phyloP scores from a whole-genome alignment of 1,284 basidiomycete genomes.

The Trametes polyzona region DNA sequence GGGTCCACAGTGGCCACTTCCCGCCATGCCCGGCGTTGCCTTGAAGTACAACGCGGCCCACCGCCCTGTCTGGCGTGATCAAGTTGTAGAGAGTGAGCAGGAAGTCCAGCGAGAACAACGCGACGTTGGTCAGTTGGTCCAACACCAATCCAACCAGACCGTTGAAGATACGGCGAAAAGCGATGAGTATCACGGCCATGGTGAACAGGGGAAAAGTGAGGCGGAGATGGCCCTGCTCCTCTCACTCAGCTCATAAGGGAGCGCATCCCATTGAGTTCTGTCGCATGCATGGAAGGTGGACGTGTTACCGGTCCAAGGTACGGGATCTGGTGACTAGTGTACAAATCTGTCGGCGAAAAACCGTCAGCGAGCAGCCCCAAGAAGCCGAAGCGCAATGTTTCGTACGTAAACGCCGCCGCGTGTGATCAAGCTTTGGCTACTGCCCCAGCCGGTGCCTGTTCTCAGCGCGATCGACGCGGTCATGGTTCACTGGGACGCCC shows the following conservation, averaged over 20 bases:
- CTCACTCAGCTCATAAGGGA: not conserved
- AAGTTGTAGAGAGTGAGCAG: slow-evolving; percentile 57
- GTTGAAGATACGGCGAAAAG: slow-evolving; percentile 18
- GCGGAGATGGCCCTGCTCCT: not conserved
- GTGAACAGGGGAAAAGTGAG: slow-evolving; percentile 26
- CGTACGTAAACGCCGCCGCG: not conserved
- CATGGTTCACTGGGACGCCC: slow-evolving; percentile 36
- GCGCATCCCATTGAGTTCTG: not conserved
- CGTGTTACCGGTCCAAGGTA: not conserved
- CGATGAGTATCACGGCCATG: slow-evolving; percentile 12
- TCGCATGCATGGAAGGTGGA: not conserved
- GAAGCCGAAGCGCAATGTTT: too few relatives aligned
- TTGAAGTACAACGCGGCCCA: slow-evolving; percentile 59
- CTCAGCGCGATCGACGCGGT: not conserved
- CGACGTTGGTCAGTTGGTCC: slow-evolving; percentile 12
- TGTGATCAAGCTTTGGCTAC: not conserved
- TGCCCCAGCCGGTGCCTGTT: too few relatives aligned
- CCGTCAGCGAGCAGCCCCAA: too few relatives aligned
- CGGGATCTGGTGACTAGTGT: not conserved
- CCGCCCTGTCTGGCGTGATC: slow-evolving; percentile 49
- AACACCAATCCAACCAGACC: slow-evolving; percentile 15
- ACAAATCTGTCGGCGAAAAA: not conserved
- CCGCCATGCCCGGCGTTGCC: slow-evolving; percentile 60
- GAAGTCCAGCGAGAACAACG: slow-evolving; percentile 43
- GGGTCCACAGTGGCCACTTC: slow-evolving; percentile 66